phyloP scores from a whole-genome alignment of 2,329 filamentous ascomycete genomes.

The Diplodia sapinea region DNA sequence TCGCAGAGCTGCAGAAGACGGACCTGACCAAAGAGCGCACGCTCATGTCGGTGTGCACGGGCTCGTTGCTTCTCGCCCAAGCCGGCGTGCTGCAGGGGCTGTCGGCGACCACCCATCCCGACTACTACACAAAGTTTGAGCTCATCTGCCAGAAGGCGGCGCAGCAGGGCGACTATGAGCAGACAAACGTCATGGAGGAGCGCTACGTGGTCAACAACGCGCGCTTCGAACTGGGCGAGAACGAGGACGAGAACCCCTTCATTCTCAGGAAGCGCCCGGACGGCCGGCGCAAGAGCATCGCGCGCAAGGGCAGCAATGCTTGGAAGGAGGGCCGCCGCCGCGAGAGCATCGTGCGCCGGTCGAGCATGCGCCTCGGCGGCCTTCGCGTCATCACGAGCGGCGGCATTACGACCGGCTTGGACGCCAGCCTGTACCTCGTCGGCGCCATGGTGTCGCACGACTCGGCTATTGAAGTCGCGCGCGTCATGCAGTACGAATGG shows the following conservation, averaged over 20 bases:
- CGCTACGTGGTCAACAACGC: constrained; percentile 92
- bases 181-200: constrained; percentile 82
- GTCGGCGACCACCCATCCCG: constrained; percentile 81
- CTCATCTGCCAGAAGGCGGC: constrained; percentile 78
- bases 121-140: constrained; percentile 80
- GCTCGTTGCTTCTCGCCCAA: constrained; percentile 76
- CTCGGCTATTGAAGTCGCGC: constrained; percentile 75
- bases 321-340: constrained; percentile 75
- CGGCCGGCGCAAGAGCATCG: constrained; percentile 53
- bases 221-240: constrained; percentile 78
- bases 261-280: constrained; percentile 74
- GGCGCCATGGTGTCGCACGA: constrained; percentile 81
- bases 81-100: constrained; percentile 79
- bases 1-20: constrained; percentile 78
- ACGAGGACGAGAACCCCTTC: constrained; percentile 83
- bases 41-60: constrained; percentile 79
- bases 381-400: constrained; percentile 79
- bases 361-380: constrained; percentile 72
- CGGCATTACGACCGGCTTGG: constrained; percentile 78
- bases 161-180: constrained; percentile 71
- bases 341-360: constrained; percentile 80
- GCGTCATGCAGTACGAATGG: constrained; percentile 82
- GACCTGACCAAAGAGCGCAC: constrained; percentile 82
- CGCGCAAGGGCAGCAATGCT: constrained; percentile 81
- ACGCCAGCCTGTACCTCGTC: constrained; percentile 84